Evolutionary conservation across 306 rosid genomes (phyloP).

Genomic region (Benincasa hispida): DNA sequence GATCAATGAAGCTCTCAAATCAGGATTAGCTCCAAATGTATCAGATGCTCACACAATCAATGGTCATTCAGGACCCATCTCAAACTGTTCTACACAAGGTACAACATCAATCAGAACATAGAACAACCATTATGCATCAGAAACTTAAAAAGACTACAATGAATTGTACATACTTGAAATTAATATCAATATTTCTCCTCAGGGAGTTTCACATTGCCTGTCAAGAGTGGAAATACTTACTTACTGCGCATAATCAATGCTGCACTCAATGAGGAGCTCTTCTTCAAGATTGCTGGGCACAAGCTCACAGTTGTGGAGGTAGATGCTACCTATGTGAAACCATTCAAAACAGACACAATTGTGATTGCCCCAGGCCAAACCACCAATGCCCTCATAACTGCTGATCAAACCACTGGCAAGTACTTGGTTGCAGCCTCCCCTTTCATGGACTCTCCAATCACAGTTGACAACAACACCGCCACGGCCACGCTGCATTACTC

Average conservation of each 20-base stretch:
- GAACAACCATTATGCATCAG: background rate
- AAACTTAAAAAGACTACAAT: background rate
- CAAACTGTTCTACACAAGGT: constrained; percentile 60
- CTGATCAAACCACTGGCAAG: constrained; percentile 49
- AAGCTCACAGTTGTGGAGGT: constrained; percentile 65
- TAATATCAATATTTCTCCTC: background rate
- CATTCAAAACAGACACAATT: constrained; percentile 55
- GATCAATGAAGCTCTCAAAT: constrained; percentile 63
- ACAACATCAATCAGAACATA: background rate
- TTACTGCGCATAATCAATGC: constrained; percentile 71
- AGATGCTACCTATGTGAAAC: constrained; percentile 72
- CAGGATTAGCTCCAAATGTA: constrained; percentile 80
- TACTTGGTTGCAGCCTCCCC: constrained; percentile 57
- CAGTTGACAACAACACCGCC: constrained; percentile 53
- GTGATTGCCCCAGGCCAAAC: constrained; percentile 86
- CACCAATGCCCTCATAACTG: constrained; percentile 52
- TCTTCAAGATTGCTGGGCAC: constrained; percentile 89
- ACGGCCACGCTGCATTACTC: constrained; percentile 55
- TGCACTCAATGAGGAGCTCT: constrained; percentile 94
- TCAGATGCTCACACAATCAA: constrained; percentile 89
- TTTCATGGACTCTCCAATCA: constrained; percentile 62
- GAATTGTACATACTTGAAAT: background rate
- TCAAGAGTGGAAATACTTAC: constrained; percentile 51
- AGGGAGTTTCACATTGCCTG: constrained; percentile 49
- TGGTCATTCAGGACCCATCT: constrained; percentile 58